Percentiles rank a stretch among this genome's conserved stretches.
These are phyloP conservation scores for Dictyostelium intermedium DNA, from an alignment of 78 protist genomes.

Conservation along the genomic window DNA sequence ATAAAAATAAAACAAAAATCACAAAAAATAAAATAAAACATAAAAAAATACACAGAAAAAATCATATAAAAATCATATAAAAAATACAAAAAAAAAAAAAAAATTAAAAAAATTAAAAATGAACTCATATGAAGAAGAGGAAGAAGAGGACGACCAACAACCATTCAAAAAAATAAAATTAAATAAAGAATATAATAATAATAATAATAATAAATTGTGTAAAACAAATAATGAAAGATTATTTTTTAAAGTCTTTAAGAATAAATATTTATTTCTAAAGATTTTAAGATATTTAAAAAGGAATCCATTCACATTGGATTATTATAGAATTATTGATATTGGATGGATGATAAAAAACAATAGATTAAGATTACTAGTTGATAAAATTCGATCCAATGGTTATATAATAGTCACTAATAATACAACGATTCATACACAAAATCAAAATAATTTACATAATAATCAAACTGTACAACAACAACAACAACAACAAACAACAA, in stretches of 20 bases:
- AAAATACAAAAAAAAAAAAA: not conserved
- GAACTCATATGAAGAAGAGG: not conserved
- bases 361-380: not conserved
- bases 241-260: not conserved
- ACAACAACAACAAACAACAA: not conserved
- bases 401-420: not conserved
- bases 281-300: not conserved
- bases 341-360: not conserved
- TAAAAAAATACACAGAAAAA: too few species aligned
- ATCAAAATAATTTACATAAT: slow-evolving; percentile 2
- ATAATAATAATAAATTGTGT: not conserved
- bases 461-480: not conserved
- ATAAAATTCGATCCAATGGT: not conserved
- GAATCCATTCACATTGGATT: not conserved
- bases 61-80: not conserved
- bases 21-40: too few species aligned
- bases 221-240: not conserved
- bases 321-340: not conserved
- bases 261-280: not conserved
- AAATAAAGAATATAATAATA: not conserved
- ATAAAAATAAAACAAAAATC: too few species aligned
- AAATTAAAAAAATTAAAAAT: not conserved
- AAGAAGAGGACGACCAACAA: not conserved
- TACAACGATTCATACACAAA: not conserved
- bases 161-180: not conserved